These are phyloP conservation scores for Phaseolus lunatus DNA, from an alignment of 306 rosid genomes.

Conservation along the genomic window DNA sequence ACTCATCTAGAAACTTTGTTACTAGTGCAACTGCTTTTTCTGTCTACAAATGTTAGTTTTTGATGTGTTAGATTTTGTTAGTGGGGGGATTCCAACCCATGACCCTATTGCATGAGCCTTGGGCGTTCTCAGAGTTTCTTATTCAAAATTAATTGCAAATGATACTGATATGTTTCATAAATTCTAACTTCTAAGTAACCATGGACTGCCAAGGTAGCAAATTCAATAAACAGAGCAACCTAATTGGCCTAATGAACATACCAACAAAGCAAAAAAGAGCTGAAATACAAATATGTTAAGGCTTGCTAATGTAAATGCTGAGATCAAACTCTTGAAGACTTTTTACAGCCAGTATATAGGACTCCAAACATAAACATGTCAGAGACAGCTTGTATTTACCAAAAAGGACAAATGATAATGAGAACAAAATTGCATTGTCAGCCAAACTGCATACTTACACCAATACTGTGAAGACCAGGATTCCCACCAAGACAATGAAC, in stretches of 20 bases:
- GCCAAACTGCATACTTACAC: slow-evolving; percentile 71
- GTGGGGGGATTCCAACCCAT: too few species aligned
- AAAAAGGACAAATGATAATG: background rate
- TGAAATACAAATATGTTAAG: slow-evolving; percentile 4
- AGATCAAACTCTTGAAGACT: slow-evolving; percentile 16
- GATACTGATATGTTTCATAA: slow-evolving; percentile 6
- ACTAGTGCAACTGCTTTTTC: background rate
- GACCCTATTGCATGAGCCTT: background rate
- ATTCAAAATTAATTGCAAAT: slow-evolving; percentile 23
- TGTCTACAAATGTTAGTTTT: background rate
- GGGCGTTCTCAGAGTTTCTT: background rate
- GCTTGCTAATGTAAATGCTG: background rate
- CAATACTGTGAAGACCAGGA: slow-evolving; percentile 87
- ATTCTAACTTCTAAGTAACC: background rate
- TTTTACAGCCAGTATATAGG: background rate
- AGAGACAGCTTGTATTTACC: slow-evolving; percentile 5
- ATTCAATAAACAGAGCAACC: slow-evolving; percentile 26
- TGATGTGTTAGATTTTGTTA: too few species aligned
- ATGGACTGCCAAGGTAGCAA: slow-evolving; percentile 6
- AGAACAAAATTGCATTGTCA: slow-evolving; percentile 15
- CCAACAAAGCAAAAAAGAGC: background rate
- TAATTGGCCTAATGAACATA: slow-evolving; percentile 5
- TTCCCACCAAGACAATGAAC: slow-evolving; percentile 79
- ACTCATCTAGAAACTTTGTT: slow-evolving; percentile 9
- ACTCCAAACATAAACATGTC: background rate